phyloP scores from a whole-genome alignment of 768 basidiomycete genomes.

The Lentinus tigrinus region DNA sequence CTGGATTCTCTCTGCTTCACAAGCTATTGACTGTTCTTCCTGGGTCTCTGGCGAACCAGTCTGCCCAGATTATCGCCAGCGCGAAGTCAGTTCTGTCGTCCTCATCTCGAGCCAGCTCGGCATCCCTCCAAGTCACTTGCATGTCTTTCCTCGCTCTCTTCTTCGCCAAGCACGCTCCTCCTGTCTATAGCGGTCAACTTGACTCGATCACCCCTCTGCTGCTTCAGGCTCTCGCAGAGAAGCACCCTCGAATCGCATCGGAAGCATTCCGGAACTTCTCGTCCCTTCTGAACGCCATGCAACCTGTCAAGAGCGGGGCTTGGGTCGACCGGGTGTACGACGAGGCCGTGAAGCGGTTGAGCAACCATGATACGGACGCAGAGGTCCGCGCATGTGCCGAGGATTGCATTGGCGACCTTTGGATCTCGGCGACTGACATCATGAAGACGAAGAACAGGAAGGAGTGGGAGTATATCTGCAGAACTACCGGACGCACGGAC shows the following conservation, averaged over 20 bases:
- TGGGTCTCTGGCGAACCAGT: constrained; percentile 75
- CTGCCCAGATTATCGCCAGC: constrained; percentile 59
- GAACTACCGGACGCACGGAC: constrained; percentile 66
- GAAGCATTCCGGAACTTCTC: constrained; percentile 89
- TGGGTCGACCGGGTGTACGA: constrained; percentile 77
- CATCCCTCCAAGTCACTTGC: constrained; percentile 79
- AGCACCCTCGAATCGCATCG: constrained; percentile 85
- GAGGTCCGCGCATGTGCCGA: constrained; percentile 86
- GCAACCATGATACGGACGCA: constrained; percentile 83
- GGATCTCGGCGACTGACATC: constrained; percentile 81
- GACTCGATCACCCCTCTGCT: constrained; percentile 70
- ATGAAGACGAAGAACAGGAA: constrained; percentile 60
- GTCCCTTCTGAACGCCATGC: constrained; percentile 71
- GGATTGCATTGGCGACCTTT: constrained; percentile 79
- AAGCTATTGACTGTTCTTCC: constrained; percentile 77
- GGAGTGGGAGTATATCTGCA: constrained; percentile 82
- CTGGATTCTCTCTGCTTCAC: constrained; percentile 79
- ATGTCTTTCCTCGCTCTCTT: constrained; percentile 85
- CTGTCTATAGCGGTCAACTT: constrained; percentile 60
- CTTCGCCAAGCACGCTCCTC: constrained; percentile 69
- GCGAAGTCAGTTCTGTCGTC: constrained; percentile 66
- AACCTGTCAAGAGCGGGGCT: constrained; percentile 60
- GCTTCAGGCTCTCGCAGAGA: constrained; percentile 71
- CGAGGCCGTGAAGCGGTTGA: constrained; percentile 68
- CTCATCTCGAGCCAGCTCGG: constrained; percentile 71